Percentiles rank a stretch among this genome's conserved stretches.
phyloP scores from a whole-genome alignment of 768 basidiomycete species.

The Lactarius deliciosus region DNA sequence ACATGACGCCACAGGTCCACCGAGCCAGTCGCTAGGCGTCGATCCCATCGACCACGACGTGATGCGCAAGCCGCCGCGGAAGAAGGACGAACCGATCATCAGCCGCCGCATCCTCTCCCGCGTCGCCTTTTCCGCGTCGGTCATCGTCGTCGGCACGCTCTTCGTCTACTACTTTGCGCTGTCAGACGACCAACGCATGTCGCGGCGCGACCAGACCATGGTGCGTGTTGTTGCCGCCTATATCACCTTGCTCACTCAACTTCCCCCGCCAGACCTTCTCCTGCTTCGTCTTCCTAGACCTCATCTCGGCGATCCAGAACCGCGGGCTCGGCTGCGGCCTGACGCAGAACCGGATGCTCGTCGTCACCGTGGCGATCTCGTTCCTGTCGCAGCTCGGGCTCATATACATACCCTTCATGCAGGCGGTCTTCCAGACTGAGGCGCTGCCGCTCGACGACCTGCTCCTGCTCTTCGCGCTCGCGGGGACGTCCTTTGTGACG shows the following conservation, averaged over 20 bases:
- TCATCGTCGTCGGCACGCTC: constrained; percentile 86
- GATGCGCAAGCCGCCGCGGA: constrained; percentile 90
- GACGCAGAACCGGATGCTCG: constrained; percentile 83
- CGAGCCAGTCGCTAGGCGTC: constrained; percentile 93
- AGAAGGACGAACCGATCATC: constrained; percentile 89
- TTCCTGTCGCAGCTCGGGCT: constrained; percentile 81
- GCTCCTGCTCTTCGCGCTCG: constrained; percentile 65
- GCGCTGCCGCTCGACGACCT: constrained; percentile 70
- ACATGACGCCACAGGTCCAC: constrained; percentile 59
- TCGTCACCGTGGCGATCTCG: constrained; percentile 84
- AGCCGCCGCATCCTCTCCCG: constrained; percentile 68
- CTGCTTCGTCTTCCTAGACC: constrained; percentile 94
- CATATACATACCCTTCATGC: constrained; percentile 89
- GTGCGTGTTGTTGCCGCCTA: too few relatives aligned
- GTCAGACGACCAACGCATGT: constrained; percentile 73
- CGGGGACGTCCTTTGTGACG: constrained; percentile 57
- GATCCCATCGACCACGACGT: constrained; percentile 93
- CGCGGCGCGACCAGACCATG: constrained; percentile 93
- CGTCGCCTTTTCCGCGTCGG: constrained; percentile 89
- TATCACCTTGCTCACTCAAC: too few relatives aligned
- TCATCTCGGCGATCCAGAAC: constrained; percentile 92
- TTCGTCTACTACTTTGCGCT: constrained; percentile 85
- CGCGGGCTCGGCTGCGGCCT: constrained; percentile 86
- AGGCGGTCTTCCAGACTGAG: constrained; percentile 91
- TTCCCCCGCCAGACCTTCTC: constrained; percentile 77